Base-by-base conservation (phyloP, 2,329 filamentous ascomycete genomes). In the Fusarium subglutinans region DNA sequence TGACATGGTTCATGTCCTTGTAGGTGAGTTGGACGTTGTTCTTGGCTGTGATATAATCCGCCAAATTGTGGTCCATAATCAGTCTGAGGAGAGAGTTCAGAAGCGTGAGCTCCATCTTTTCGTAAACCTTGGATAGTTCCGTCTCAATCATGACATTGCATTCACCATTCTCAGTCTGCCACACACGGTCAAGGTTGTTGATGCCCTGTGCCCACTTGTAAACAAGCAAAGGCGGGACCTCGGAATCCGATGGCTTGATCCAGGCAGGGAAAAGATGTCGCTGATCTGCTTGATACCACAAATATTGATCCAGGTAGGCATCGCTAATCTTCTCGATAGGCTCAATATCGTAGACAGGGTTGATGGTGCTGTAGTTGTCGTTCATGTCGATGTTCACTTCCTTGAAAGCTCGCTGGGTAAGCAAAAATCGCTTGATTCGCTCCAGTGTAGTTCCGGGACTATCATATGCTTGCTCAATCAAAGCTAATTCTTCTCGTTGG, bases 171-270 rank as follows among this genome's bases (percentile, higher is more conserved):
- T 94, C 90, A 26, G 94, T 93, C 79, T 97, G 94, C 96, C 96
- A 99, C 35, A 99, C 95, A 75, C 94, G 94, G 78, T 95, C 93
- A 53, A 99, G 86, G 80, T 99, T 99, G 87, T 99, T 99, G 87
- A 99, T 98, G 57, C 96, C 96, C 82, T 99, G 97, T 3, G 96
- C 95, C 97, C 97, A 99, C 83, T 99, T 99, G 88, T 99, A 99
- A 1, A 94, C 94, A 68, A 99, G 85, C 22, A 99, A 86, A 33
- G 96, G 96, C 6, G 97, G 96, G 2, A 99, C 96, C 82, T 99
- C 97, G 0, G 96, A 98, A 81, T 99, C 96, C 1, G 96, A 98
- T 13, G 96, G 96, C 86, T 99, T 99, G 85, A 99, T 98, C 96
- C 96, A 99, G 24, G 94, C 93, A 6, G 96, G 96, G 88, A 99